Base-by-base conservation (phyloP, 1,284 basidiomycete genomes). In the Lentinula novae-zelandiae region DNA sequence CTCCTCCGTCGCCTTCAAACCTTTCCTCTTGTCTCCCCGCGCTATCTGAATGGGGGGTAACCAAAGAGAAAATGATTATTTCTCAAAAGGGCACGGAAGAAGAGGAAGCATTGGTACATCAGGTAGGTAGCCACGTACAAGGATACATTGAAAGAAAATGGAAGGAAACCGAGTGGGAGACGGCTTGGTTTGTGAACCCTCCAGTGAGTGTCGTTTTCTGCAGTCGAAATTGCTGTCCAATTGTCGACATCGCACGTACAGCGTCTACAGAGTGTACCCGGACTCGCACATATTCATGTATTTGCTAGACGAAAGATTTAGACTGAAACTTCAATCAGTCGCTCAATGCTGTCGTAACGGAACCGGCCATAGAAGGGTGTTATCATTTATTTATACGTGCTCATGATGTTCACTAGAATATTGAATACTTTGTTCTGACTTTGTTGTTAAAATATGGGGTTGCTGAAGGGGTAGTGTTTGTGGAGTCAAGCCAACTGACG, bases 121-220 rank as follows among this genome's bases (percentile, higher is more conserved):
- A 70, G 50, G 84, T 82, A 10, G 86, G 85, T 4, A 68, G 66
- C 49, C 85, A 89, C 64, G 83, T 91, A 22, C 75, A 81, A 51
- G 73, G 72, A 57, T 93, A 87, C 70, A 81, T 93, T 34, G 77
- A 73, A 69, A 75, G 75, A 49, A 74, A 82, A 55, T 93, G 91
- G 91, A 67, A 67, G 13, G 88, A 89, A 67, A 70, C 69, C 9
- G 80, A 82, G 33, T 93, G 89, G 88, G 91, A 93, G 72, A 91
- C 90, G 0, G 88, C 88, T 2, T 93, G 91, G 91, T 93, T 92
- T 69, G 87, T 92, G 34, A 93, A 93, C 69, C 90, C 91, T 50
- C 88, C 87, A 49, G 90, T 91, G 68, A 72, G 88, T 46, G 13
- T 27, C 3, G 3, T 27, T 27, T 27, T 27, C 3, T 27, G 3